phyloP scores from a whole-genome alignment of 805 yeast species.

The Suhomyces vadensis region DNA sequence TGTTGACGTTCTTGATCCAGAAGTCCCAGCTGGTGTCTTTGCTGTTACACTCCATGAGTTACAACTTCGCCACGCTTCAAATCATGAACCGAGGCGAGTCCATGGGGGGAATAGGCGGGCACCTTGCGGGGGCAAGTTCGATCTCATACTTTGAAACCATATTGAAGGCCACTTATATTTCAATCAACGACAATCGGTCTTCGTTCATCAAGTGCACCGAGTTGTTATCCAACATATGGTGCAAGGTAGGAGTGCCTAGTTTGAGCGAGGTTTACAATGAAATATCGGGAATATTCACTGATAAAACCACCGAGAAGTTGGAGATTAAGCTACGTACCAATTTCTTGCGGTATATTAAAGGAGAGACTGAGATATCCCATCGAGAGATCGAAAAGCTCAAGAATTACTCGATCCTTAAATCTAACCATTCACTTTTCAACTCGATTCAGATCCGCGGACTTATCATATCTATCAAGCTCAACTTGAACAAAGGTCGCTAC shows the following conservation, averaged over 20 bases:
- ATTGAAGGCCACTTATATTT: conserved; percentile 54
- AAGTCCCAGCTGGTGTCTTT: conserved; percentile 53
- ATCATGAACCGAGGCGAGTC: conserved; percentile 53
- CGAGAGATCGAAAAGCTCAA: conserved; percentile 34
- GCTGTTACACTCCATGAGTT: conserved; percentile 58
- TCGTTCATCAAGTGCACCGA: conserved; percentile 50
- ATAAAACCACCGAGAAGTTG: conserved; percentile 37
- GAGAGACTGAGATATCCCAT: conserved; percentile 43
- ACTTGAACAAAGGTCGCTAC: conserved; percentile 41
- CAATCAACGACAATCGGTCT: conserved; percentile 48
- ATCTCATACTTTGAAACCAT: conserved; percentile 51
- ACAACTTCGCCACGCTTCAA: conserved; percentile 63
- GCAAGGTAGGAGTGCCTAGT: conserved; percentile 48
- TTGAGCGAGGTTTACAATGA: conserved; percentile 50
- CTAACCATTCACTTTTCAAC: conserved; percentile 42
- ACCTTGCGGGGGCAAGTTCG: background rate
- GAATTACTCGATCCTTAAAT: conserved; percentile 12
- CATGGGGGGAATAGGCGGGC: conserved; percentile 27
- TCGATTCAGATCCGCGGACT: conserved; percentile 42
- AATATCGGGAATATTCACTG: conserved; percentile 44
- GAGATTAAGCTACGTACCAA: conserved; percentile 42
- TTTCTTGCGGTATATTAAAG: conserved; percentile 33
- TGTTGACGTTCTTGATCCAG: conserved; percentile 59
- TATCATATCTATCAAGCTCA: conserved; percentile 37
- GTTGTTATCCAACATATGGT: conserved; percentile 50